Evolutionary conservation across 2,329 filamentous ascomycete genomes (phyloP), one percentile per base, ranked within the genome.

Genomic region (Alternaria postmessia): DNA sequence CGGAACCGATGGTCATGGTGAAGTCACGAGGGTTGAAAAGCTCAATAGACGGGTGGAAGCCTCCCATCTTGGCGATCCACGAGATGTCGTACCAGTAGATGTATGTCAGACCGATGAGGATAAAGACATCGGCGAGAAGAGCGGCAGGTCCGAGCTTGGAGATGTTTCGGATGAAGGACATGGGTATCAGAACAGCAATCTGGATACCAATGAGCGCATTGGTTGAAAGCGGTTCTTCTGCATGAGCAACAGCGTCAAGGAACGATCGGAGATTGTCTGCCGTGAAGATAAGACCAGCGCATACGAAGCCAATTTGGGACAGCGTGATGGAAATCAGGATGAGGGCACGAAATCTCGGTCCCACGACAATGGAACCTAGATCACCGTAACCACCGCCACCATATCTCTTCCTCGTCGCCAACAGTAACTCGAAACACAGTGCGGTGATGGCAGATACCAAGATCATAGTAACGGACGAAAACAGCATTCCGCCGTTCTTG

Each of bases 271-370:
- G 77, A 70, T 93, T 93, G 73, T 93, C 89, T 0, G 91, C 91
- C 0, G 89, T 89, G 70, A 93, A 93, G 54, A 93, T 91, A 51
- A 92, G 85, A 32, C 91, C 91, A 0, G 91, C 88, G 68, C 90
- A 93, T 42, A 93, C 91, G 65, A 93, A 93, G 2, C 91, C 91
- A 14, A 93, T 81, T 74, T 93, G 91, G 0, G 91, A 93, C 11
- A 93, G 83, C 0, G 88, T 87, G 73, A 93, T 89, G 12, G 90
- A 92, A 0, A 80, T 81, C 8, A 93, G 83, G 52, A 93, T 90
- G 36, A 93, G 78, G 20, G 81, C 81, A 57, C 91, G 86, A 73
- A 93, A 86, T 57, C 81, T 83, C 5, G 82, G 82, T 0, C 91
- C 91, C 8, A 64, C 62, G 5, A 64, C 62, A 28, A 64, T 62